Conservation (phyloP, 2,329 filamentous ascomycete genomes). For the Fusarium verrucosum region DNA sequence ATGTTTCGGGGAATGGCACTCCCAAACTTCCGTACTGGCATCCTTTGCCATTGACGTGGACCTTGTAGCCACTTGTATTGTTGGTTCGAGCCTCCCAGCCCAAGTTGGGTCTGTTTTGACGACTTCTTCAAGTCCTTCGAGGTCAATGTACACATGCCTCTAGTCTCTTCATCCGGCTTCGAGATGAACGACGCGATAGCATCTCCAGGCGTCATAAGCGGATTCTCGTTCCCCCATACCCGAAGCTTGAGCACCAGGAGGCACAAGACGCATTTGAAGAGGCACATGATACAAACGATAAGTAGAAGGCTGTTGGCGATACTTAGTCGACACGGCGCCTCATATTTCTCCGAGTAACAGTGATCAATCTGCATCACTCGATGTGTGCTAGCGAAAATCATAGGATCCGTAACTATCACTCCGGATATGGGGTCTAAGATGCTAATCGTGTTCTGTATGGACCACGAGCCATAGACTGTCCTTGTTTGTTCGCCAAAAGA, state of each 20-base stretch:
- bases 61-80: slow-evolving; percentile 5
- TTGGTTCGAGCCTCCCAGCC: background rate
- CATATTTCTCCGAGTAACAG: slow-evolving; percentile 20
- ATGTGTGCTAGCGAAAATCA: background rate
- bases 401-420: background rate
- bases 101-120: background rate
- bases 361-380: slow-evolving; percentile 9
- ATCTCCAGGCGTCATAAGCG: slow-evolving; percentile 31
- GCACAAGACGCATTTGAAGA: slow-evolving; percentile 18
- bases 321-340: slow-evolving; percentile 19
- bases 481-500: background rate
- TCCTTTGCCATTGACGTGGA: slow-evolving; percentile 11
- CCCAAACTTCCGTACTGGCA: background rate
- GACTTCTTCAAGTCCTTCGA: slow-evolving; percentile 5
- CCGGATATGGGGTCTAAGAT: slow-evolving; percentile 6
- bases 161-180: slow-evolving; percentile 22
- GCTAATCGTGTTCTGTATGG: background rate
- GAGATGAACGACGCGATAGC: slow-evolving; percentile 32
- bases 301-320: slow-evolving; percentile 27
- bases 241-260: slow-evolving; percentile 10
- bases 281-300: slow-evolving; percentile 27
- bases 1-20: slow-evolving; percentile 20
- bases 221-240: slow-evolving; percentile 18
- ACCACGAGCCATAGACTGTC: background rate
- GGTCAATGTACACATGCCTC: slow-evolving; percentile 22